Evolutionary conservation across 2,329 filamentous ascomycete genomes (phyloP), one percentile per base, ranked within the genome.

Genomic region (Alternaria atra): DNA sequence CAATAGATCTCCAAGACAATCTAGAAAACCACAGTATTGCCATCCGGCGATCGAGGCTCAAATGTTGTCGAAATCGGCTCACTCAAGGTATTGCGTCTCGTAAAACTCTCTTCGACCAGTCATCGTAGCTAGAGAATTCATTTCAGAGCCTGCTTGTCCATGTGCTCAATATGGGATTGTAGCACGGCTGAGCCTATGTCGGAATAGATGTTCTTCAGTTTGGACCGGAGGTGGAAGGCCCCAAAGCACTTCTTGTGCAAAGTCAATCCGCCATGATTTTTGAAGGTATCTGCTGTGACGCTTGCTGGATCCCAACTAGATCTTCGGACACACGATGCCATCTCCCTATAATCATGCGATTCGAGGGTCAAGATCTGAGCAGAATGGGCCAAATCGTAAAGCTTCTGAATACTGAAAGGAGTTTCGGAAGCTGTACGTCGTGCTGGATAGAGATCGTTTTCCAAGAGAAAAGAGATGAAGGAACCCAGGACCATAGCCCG

Each of bases 111-210:
- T 34, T 37, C 9, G 20, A 35, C 20, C 32, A 13, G 15, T 13
- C 17, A 30, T 34, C 30, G 46, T 34, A 50, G 46, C 32, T 50
- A 37, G 13, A 10, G 15, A 23, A 37, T 30, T 52, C 59, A 65
- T 27, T 66, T 65, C 20, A 53, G 56, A 12, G 64, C 62, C 43
- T 66, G 64, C 23, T 64, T 55, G 29, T 60, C 58, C 64, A 65
- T 65, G 20, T 66, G 61, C 8, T 47, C 47, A 17, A 52, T 51
- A 23, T 65, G 58, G 32, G 55, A 60, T 29, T 58, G 23, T 1
- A 65, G 44, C n/a, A 58, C 53, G 4, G 53, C 53, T 13, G 63
- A 59, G 15, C 35, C 52, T 55, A 48, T 54, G 10, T 50, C 48
- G 9, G 37, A 52, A n/a, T 44, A 63, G 17, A 47, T 56, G 20